A percentile compares a stretch with the other conserved stretches of the same genome.
These are phyloP conservation scores for Austropuccinia psidii DNA, from an alignment of 1,284 basidiomycete species.

Conservation along the genomic window DNA sequence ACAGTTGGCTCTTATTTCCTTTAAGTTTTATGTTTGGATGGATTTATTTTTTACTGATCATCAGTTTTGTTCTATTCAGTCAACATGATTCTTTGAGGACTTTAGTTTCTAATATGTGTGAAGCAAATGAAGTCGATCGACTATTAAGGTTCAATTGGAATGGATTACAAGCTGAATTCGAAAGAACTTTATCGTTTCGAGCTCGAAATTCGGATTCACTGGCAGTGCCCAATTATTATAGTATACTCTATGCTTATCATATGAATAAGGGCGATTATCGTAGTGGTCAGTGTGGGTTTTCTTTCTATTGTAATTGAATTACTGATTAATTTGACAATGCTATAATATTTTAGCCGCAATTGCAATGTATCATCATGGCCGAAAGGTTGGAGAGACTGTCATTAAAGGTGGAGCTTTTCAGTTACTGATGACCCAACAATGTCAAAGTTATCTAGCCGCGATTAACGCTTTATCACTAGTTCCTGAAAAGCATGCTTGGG, in stretches of 20 bases:
- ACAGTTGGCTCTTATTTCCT: constrained; percentile 1
- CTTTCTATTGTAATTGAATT: no score
- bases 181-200: constrained; percentile 82
- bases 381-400: constrained; percentile 62
- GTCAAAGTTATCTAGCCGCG: constrained; percentile 70
- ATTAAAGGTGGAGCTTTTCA: constrained; percentile 52
- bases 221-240: constrained; percentile 74
- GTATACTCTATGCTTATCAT: constrained; percentile 92
- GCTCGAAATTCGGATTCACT: constrained; percentile 87
- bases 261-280: constrained; percentile 58
- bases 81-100: constrained; percentile 70
- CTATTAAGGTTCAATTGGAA: constrained; percentile 79
- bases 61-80: constrained; percentile 50
- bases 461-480: constrained; percentile 82
- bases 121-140: constrained; percentile 68
- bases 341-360: constrained; percentile 59
- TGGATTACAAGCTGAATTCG: constrained; percentile 76
- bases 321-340: background rate
- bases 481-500: constrained; percentile 74
- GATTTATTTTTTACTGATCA: background rate
- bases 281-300: constrained; percentile 40
- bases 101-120: constrained; percentile 83
- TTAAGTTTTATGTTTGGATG: background rate
- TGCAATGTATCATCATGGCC: constrained; percentile 88
- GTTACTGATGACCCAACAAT: constrained; percentile 63